Conservation (phyloP, 257 asterid genomes). For the Petrea volubilis region DNA sequence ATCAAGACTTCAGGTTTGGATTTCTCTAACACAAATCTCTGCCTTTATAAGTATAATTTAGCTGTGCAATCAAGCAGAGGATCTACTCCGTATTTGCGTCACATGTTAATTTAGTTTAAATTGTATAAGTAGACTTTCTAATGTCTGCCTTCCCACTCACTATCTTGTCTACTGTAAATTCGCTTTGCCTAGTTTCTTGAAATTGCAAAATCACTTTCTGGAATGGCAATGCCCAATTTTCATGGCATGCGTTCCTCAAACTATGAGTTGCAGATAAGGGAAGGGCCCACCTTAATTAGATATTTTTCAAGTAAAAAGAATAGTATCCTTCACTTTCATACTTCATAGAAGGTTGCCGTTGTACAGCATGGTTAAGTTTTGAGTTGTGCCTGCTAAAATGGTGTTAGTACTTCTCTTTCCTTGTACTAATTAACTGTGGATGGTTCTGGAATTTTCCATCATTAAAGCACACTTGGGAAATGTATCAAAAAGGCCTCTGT, state of each 20-base stretch:
- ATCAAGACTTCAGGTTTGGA: slow-evolving; percentile 76
- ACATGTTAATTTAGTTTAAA: background rate
- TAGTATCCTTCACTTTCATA: no score
- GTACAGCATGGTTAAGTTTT: background rate
- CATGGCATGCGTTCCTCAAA: background rate
- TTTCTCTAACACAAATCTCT: slow-evolving; percentile 13
- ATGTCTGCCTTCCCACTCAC: background rate
- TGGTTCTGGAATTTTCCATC: background rate
- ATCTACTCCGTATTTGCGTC: background rate
- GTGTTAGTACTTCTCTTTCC: slow-evolving; percentile 3
- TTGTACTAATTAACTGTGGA: background rate
- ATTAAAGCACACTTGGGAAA: background rate
- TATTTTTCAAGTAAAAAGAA: no score
- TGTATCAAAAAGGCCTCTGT: background rate
- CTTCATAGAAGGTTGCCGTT: no score
- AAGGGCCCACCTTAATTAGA: background rate
- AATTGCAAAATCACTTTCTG: background rate
- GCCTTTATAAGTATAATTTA: background rate
- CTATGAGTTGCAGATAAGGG: background rate
- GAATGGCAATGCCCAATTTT: background rate
- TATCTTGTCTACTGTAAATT: background rate
- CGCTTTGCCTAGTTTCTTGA: background rate
- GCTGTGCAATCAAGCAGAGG: background rate
- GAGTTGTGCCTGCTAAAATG: background rate
- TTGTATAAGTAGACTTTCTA: background rate